Percentiles rank a stretch among this genome's conserved stretches.
Evolutionary conservation across 352 stramenopile genomes (phyloP).

Genomic region (Pythium dissotocum): DNA sequence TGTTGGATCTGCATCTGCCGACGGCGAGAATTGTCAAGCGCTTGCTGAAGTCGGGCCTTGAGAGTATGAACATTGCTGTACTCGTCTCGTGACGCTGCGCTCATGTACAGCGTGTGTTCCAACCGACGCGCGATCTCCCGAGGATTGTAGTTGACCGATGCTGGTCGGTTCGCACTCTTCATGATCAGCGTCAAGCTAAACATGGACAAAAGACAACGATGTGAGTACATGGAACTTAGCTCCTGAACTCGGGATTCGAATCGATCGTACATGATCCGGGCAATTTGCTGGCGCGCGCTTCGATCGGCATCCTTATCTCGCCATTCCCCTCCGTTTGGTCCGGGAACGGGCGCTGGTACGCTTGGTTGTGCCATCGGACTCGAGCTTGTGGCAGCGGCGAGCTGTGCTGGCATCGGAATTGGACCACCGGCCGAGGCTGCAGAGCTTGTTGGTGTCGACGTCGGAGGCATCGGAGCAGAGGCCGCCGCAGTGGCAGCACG

Average conservation of each 20-base stretch:
- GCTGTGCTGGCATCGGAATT: slow-evolving; percentile 27
- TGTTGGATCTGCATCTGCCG: slow-evolving; percentile 80
- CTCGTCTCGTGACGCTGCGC: slow-evolving; percentile 75
- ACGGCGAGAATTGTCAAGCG: slow-evolving; percentile 79
- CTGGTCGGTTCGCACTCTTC: slow-evolving; percentile 88
- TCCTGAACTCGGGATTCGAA: neutral
- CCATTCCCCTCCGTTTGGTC: slow-evolving; percentile 55
- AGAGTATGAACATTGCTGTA: slow-evolving; percentile 89
- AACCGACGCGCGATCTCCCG: slow-evolving; percentile 81
- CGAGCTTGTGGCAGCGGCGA: slow-evolving; percentile 5
- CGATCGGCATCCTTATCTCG: slow-evolving; percentile 84
- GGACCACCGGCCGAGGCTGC: slow-evolving; percentile 11
- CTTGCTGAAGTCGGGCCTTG: slow-evolving; percentile 80
- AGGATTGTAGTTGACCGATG: slow-evolving; percentile 87
- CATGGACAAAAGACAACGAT: neutral
- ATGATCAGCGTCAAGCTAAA: slow-evolving; percentile 86
- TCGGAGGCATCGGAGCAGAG: neutral
- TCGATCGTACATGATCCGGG: slow-evolving; percentile 80
- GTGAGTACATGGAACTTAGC: neutral
- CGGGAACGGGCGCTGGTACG: slow-evolving; percentile 17
- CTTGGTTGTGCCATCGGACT: slow-evolving; percentile 15
- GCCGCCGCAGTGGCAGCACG: neutral
- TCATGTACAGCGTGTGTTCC: slow-evolving; percentile 89
- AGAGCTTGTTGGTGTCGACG: neutral
- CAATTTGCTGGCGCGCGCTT: slow-evolving; percentile 81